Evolutionary conservation across 2,329 filamentous ascomycete genomes (phyloP), one percentile per base, ranked within the genome.

Genomic region (Alternaria atra): DNA sequence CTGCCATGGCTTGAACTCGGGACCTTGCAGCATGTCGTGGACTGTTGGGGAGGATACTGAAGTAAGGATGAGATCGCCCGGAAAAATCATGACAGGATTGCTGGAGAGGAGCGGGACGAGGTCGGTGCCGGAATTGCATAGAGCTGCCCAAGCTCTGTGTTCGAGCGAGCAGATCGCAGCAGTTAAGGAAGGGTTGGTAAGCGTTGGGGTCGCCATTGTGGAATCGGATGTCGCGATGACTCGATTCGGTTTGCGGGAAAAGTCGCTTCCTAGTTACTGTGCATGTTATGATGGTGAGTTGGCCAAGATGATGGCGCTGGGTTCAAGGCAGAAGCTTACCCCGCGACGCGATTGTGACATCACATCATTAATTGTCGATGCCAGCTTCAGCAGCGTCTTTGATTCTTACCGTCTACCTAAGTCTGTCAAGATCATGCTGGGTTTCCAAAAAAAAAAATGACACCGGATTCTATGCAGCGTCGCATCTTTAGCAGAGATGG

Each of bases 81-180:
- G 79, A 58, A 79, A 76, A 27, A 80, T 80, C 52, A 80, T 80
- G 73, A 81, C 79, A 60, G 76, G 76, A 34, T 66, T 80, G 39
- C 73, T 68, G 12, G 70, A 69, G 23, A 72, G 66, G 13, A 70
- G 77, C 13, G 78, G 77, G 4, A 72, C 67, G 27, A 78, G 77
- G 52, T 66, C 65, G 8, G 73, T 68, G 58, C 78, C 69, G 6
- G 72, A 70, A 42, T 58, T 65, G 64, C 72, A 80, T 51, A 76
- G 77, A 12, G 65, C 79, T 4, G 73, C 75, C 61, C 80, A 80
- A 46, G 75, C 76, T 46, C 67, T 71, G 52, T 80, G 79, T 57
- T 73, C 72, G 23, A 70, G 67, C 27, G 64, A 68, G 59, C 73
- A 73, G n/a, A 74, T 64, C 9, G 67, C 66, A 32, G 69, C 71